phyloP scores from a whole-genome alignment of 768 basidiomycete genomes.

The Suillus decipiens region DNA sequence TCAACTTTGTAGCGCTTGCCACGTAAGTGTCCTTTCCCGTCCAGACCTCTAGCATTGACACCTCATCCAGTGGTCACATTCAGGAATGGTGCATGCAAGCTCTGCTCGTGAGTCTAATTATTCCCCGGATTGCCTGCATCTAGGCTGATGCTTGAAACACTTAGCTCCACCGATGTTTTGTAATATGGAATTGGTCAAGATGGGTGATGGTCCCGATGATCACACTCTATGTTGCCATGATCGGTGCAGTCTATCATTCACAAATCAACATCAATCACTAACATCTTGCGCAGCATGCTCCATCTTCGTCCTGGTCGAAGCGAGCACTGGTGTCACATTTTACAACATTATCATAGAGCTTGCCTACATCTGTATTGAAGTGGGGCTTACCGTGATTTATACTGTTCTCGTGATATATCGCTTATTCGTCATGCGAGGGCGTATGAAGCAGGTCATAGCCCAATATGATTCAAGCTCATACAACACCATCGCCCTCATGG shows the following conservation, averaged over 20 bases:
- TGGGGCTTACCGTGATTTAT: slow-evolving; percentile 33
- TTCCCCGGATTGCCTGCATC: background rate
- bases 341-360: slow-evolving; percentile 28
- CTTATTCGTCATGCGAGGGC: slow-evolving; percentile 25
- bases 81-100: slow-evolving; percentile 5
- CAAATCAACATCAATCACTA: background rate
- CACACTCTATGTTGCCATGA: slow-evolving; percentile 15
- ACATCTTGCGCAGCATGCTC: slow-evolving; percentile 16
- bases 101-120: background rate
- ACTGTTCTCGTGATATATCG: slow-evolving; percentile 34
- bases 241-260: slow-evolving; percentile 14
- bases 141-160: background rate
- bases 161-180: slow-evolving; percentile 17
- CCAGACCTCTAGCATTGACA: background rate
- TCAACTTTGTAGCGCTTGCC: background rate
- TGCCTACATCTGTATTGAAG: slow-evolving; percentile 32
- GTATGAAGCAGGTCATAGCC: slow-evolving; percentile 17
- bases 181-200: slow-evolving; percentile 21
- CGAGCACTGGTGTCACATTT: slow-evolving; percentile 19
- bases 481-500: slow-evolving; percentile 28
- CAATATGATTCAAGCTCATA: slow-evolving; percentile 19
- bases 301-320: slow-evolving; percentile 20
- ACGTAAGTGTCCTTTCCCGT: background rate
- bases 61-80: background rate
- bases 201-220: slow-evolving; percentile 21